These are phyloP conservation scores for Leishmania gerbilli DNA, from an alignment of 208 protist genomes.

Conservation along the genomic window DNA sequence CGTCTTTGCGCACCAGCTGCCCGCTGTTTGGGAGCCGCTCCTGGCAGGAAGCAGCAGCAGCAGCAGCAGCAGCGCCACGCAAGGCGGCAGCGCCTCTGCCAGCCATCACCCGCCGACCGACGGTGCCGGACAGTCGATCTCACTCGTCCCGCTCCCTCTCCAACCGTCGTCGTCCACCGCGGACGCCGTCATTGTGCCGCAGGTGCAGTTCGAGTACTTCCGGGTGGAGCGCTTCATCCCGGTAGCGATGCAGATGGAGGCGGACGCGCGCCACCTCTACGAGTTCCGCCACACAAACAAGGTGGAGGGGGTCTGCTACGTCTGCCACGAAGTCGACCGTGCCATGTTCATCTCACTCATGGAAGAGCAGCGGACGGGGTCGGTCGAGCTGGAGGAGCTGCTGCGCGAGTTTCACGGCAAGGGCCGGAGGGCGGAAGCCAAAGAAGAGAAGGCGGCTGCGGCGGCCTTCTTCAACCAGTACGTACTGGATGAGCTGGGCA, in stretches of 20 bases:
- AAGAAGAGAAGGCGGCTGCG: not conserved
- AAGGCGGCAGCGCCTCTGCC: not conserved
- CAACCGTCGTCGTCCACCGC: not conserved
- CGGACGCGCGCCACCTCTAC: constrained; percentile 84
- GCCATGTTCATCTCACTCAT: constrained; percentile 66
- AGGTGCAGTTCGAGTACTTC: constrained; percentile 70
- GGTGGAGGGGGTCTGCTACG: constrained; percentile 82
- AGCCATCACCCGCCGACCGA: not conserved
- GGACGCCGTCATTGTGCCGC: constrained; percentile 4
- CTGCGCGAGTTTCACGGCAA: not conserved
- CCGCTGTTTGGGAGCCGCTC: constrained; percentile 63
- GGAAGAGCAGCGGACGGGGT: constrained; percentile 42
- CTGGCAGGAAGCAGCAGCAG: constrained; percentile 26
- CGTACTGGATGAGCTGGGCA: constrained; percentile 80
- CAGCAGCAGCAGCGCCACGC: not conserved
- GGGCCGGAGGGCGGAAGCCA: not conserved
- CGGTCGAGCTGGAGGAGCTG: constrained; percentile 11
- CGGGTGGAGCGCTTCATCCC: constrained; percentile 88
- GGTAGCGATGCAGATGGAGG: constrained; percentile 88
- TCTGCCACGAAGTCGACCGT: constrained; percentile 75
- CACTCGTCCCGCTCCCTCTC: constrained; percentile 1
- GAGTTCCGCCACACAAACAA: constrained; percentile 74
- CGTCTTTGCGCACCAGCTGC: constrained; percentile 75
- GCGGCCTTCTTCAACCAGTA: constrained; percentile 83
- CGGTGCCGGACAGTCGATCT: not conserved